Evolutionary conservation across 768 basidiomycete species (phyloP), one percentile per base, ranked within the genome.

Genomic region (Tricholoma sp.): DNA sequence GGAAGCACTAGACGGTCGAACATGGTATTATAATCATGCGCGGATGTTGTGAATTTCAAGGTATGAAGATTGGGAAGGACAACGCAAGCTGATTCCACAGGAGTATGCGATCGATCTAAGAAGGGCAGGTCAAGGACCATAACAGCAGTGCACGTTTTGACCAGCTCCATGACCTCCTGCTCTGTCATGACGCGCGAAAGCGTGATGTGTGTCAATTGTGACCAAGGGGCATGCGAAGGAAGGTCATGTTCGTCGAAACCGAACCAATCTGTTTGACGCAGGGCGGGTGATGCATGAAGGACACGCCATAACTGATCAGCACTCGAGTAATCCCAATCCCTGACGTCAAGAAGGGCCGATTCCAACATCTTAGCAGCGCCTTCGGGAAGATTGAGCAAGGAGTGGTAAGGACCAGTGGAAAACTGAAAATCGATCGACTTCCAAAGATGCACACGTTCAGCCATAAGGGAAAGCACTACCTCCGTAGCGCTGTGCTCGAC

Each of bases 271-370:
- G 41, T 46, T 19, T 24, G 46, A 49, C 47, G 46, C 5, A 56
- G 49, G 2, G 29, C 21, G 6, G 55, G 49, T 34, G 46, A 49
- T 4, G 55, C 45, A n/a, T 31, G 32, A 34, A 49, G n/a, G 29
- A 37, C 10, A 19, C 34, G 43, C 55, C 55, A 56, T 7, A 56
- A 24, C 16, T 39, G 55, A 56, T 56, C 55, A 12, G 55, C 47
- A n/a, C 47, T 56, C 11, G 46, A 22, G 29, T 56, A 8, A 50
- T 56, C 55, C 55, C 55, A 56, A 21, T 47, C 12, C 35, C 47
- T 49, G 9, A 34, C 5, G 27, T 56, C 55, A 19, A 47, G 29
- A 11, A 14, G 4, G 7, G 43, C 55, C 1, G 47, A 56, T 49
- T 56, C 55, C 49, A 56, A 34, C n/a, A 35, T 49, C 21, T 14